Base-by-base conservation (phyloP, 202 grass and related monocot species). In the Brachypodium distachyon region DNA sequence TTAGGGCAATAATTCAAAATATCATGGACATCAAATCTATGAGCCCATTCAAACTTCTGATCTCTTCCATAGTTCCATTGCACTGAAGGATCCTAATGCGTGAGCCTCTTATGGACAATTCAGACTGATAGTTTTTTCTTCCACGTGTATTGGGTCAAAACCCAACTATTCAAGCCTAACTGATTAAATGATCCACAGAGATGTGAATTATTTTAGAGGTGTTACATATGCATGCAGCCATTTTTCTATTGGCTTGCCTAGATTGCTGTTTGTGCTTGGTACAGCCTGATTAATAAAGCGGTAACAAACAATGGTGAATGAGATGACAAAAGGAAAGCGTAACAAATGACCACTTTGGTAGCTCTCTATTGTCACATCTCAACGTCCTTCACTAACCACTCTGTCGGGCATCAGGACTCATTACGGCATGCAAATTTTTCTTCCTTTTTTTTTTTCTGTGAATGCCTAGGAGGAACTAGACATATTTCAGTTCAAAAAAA, bases 281-380 rank as follows among this genome's bases (percentile, higher is more conserved):
- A 49, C 63, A 70, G 16, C 47, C 8, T 84, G 46, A 62, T 28
- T 80, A 40, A 61, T 76, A 64, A 7, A 29, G 13, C 33, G 34
- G 42, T 44, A 32, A 19, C 63, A 79, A 4, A 51, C 28, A 43
- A 75, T 17, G 2, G 37, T 70, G 47, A 58, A 61, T 46, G 61
- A 43, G 43, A 39, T 60, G 27, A 37, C 8, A 54, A 53, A 61
- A 61, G 21, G 74, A 55, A 79, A 88, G 9, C 16, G 58, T 44
- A 87, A 12, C 29, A 63, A 69, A 40, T 42, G 61, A 49, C 23
- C 64, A 80, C 81, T 57, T 80, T 57, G 61, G 70, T 56, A 74
- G 39, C 54, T 79, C 27, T 69, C 34, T 61, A 17, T 58, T 80
- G 44, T 80, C 61, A 61, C 60, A 63, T 62, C 59, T 61, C 40